Evolutionary conservation across 2,329 filamentous ascomycete species (phyloP), one percentile per base, ranked within the genome.

Genomic region (Epichloe coenophiala): DNA sequence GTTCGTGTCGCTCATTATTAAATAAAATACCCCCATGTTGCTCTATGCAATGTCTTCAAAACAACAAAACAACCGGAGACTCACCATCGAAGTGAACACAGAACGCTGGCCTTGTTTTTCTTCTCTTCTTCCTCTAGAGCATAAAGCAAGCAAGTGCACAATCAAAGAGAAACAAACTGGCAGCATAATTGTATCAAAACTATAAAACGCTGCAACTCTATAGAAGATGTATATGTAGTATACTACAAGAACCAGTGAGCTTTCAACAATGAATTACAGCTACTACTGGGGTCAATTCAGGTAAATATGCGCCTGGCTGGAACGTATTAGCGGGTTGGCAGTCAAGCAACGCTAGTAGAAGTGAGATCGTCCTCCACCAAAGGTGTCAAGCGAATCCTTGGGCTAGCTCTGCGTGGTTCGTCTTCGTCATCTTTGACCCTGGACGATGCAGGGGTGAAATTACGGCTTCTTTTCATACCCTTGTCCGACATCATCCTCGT

Each of bases 401-500:
- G 55, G 42, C 59, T 65, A 5, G 50, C 54, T 9, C 65, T 63
- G 12, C 65, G 65, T 36, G 69, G 66, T 53, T 75, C 71, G 41
- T 75, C 69, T 47, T 76, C 71, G 19, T 72, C 69, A 39, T 74
- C 74, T 15, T 74, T 68, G 8, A 59, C 68, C 54, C 69, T 72
- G n/a, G 63, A 58, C 37, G 73, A 70, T 3, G 65, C 65, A 7
- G 73, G 71, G 0, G 73, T 75, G 46, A 73, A 72, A 47, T 70
- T 65, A 12, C 73, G 68, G 50, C 63, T 60, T 36, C 76, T 68
- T 57, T 77, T 79, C 39, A 57, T 56, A n/a, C 66, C 63, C 40
- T 67, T 70, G 9, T 70, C 69, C 27, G 35, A 50, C 5, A 13
- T 12, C 2, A 21, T 27, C 21, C 38, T 41, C 8, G 11, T n/a